A percentile compares a stretch with the other conserved stretches of the same genome.
Conservation (phyloP, 2,329 filamentous ascomycete genomes). For the Fusarium equiseti region DNA sequence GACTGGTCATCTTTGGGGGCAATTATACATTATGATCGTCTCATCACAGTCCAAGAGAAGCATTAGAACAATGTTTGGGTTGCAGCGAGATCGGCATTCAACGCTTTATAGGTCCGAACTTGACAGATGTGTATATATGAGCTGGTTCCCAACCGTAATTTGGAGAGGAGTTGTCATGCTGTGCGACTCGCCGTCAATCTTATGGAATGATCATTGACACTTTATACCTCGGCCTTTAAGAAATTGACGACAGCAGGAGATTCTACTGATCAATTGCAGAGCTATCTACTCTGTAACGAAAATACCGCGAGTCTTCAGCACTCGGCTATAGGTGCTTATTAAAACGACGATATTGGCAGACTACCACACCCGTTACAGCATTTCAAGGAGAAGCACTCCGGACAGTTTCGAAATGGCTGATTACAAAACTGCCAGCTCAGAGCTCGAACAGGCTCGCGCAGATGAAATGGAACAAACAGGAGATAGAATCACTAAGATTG, state of each 20-base stretch:
- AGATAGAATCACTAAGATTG: slow-evolving; percentile 10
- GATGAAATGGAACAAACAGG: slow-evolving; percentile 1
- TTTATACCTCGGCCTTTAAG: not conserved
- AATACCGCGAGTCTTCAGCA: not conserved
- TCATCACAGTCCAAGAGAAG: not conserved
- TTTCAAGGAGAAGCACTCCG: not conserved
- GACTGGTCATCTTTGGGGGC: not conserved
- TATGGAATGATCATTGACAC: not conserved
- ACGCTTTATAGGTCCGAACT: not conserved
- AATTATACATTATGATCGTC: not conserved
- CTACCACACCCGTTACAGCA: not conserved
- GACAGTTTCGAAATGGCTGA: slow-evolving; percentile 3
- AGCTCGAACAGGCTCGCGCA: slow-evolving; percentile 10
- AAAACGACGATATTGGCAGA: not conserved
- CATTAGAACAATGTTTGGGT: not conserved
- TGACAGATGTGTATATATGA: not conserved
- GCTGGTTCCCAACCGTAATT: too few species aligned
- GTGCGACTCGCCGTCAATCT: not conserved
- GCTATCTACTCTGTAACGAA: not conserved
- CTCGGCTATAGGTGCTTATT: not conserved
- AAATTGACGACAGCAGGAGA: not conserved
- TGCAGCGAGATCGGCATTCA: not conserved
- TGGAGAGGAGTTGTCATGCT: not conserved
- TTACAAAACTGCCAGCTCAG: not conserved
- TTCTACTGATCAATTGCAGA: not conserved